These are phyloP conservation scores for Zopfochytrium polystomum DNA, from an alignment of 371 early-diverging fungal species.

Conservation along the genomic window DNA sequence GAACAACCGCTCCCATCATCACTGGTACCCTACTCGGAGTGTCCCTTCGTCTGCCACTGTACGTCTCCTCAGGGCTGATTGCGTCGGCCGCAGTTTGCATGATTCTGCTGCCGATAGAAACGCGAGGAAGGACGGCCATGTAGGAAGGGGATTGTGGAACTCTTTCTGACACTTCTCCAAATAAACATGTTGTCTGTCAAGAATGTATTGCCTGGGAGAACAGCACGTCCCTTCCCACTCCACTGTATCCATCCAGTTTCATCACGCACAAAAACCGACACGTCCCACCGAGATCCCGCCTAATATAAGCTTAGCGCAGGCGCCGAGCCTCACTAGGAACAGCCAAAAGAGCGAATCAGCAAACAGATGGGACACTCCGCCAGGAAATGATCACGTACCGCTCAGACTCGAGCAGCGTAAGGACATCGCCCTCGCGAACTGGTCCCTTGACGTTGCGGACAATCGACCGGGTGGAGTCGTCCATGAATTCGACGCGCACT, in stretches of 20 bases:
- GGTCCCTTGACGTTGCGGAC: constrained; percentile 99
- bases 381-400: constrained; percentile 53
- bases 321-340: too few species aligned
- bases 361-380: not conserved
- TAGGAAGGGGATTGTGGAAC: too few species aligned
- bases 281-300: too few species aligned
- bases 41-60: constrained; percentile 61
- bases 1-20: constrained; percentile 71
- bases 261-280: too few species aligned
- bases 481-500: constrained; percentile 97
- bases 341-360: too few species aligned
- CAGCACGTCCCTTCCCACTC: too few species aligned
- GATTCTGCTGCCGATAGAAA: constrained; percentile 68
- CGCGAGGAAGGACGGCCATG: constrained; percentile 54
- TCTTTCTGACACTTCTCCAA: too few species aligned
- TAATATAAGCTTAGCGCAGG: too few species aligned
- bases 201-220: too few species aligned
- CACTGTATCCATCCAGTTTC: too few species aligned
- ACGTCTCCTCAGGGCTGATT: constrained; percentile 62
- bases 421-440: constrained; percentile 91
- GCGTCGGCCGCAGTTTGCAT: constrained; percentile 60
- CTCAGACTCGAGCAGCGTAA: constrained; percentile 97
- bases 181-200: too few species aligned
- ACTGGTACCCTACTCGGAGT: constrained; percentile 64
- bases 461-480: constrained; percentile 91